Evolutionary conservation across 2,329 filamentous ascomycete species (phyloP).

Genomic region (Phialocephala sp.): DNA sequence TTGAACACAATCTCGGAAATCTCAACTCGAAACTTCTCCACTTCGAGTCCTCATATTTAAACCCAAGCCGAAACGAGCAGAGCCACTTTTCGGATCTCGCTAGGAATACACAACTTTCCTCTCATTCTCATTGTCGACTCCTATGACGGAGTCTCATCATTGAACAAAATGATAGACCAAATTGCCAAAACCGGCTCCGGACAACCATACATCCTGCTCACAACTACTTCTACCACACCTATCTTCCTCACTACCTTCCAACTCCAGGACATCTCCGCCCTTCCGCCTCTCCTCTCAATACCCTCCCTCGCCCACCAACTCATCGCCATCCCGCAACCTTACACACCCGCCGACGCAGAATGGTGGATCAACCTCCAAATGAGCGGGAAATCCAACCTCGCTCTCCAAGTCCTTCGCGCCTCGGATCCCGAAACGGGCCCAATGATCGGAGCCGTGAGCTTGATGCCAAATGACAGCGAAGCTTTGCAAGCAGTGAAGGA

Average conservation of each 20-base stretch:
- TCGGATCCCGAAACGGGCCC: neutral
- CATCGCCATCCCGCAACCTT: constrained; percentile 3
- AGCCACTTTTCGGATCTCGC: too few species aligned
- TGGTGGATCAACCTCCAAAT: constrained; percentile 10
- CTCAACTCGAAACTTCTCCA: too few species aligned
- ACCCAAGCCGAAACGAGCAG: too few species aligned
- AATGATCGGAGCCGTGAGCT: neutral
- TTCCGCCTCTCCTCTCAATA: neutral
- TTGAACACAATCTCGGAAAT: too few species aligned
- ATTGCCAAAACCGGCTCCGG: neutral
- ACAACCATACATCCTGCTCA: neutral
- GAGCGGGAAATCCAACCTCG: neutral
- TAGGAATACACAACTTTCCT: neutral
- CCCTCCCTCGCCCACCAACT: neutral
- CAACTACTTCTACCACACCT: neutral
- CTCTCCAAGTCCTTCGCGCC: neutral
- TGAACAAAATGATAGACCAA: neutral
- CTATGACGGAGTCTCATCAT: neutral
- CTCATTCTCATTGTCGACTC: neutral
- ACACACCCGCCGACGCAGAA: constrained; percentile 3
- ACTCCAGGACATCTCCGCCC: neutral
- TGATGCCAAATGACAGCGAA: neutral
- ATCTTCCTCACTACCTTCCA: neutral
- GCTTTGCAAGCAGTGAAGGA: neutral
- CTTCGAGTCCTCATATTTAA: too few species aligned